Conservation (phyloP, 2,329 filamentous ascomycete species). For the Rhynchosporium graminicola region DNA sequence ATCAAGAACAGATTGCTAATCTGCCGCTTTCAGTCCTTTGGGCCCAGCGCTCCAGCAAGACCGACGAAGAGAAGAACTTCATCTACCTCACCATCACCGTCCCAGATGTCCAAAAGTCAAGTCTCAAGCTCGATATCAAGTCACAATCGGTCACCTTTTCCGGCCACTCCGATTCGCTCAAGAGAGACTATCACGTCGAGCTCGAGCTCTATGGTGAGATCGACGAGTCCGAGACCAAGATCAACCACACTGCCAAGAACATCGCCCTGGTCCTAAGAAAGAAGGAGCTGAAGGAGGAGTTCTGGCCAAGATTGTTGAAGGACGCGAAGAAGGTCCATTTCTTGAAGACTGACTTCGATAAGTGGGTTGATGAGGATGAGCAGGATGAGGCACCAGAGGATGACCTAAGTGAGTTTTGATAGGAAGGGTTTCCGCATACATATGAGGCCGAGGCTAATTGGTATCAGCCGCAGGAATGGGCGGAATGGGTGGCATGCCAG, state of each 20-base stretch:
- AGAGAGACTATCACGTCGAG: constrained; percentile 81
- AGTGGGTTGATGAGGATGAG: constrained; percentile 65
- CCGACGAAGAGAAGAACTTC: constrained; percentile 85
- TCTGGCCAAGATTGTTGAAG: constrained; percentile 95
- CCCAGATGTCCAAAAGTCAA: constrained; percentile 75
- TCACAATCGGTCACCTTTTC: constrained; percentile 76
- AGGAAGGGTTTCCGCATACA: not conserved
- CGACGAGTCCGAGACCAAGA: constrained; percentile 79
- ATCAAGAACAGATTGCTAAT: constrained; percentile 24
- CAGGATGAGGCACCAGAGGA: constrained; percentile 88
- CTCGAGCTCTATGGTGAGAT: constrained; percentile 91
- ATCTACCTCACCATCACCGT: constrained; percentile 91
- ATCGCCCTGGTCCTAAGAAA: constrained; percentile 91
- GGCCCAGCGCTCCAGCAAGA: constrained; percentile 89
- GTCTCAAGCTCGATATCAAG: constrained; percentile 82
- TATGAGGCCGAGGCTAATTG: constrained; percentile 20
- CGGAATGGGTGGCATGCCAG: constrained; percentile 57
- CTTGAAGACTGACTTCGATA: constrained; percentile 98
- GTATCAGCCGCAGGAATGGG: constrained; percentile 49
- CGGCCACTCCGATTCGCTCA: constrained; percentile 80
- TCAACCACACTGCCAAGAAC: constrained; percentile 84
- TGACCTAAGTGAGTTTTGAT: constrained; percentile 63
- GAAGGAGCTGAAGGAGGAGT: constrained; percentile 93
- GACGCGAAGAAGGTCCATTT: constrained; percentile 87
- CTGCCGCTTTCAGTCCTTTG: constrained; percentile 70